phyloP scores from a whole-genome alignment of 352 stramenopile species.

The Pythium graminicola region DNA sequence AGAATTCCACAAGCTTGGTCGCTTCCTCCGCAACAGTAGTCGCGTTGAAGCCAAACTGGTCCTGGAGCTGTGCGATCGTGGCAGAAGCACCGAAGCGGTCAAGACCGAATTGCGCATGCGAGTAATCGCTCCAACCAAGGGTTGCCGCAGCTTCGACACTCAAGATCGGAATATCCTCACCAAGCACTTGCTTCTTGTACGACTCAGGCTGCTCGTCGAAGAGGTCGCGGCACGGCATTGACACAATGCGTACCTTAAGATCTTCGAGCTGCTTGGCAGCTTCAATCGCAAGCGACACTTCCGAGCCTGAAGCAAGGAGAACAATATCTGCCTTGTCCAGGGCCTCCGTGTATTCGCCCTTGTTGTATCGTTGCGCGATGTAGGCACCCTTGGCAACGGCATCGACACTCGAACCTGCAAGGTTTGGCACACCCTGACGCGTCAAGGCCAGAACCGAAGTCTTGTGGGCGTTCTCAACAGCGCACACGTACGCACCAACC shows the following conservation, averaged over 20 bases:
- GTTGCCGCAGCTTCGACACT: slow-evolving; percentile 93
- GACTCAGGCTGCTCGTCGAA: slow-evolving; percentile 94
- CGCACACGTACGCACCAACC: slow-evolving; percentile 91
- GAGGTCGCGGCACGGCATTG: slow-evolving; percentile 96
- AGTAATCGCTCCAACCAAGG: slow-evolving; percentile 95
- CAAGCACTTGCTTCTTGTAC: slow-evolving; percentile 96
- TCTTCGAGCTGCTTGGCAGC: slow-evolving; percentile 87
- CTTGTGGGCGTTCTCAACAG: slow-evolving; percentile 74
- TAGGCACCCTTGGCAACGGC: slow-evolving; percentile 90
- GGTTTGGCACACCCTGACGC: slow-evolving; percentile 86
- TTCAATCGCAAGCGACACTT: slow-evolving; percentile 94
- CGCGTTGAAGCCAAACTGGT: slow-evolving; percentile 94
- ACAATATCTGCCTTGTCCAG: slow-evolving; percentile 87
- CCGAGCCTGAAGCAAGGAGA: slow-evolving; percentile 91
- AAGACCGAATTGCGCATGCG: slow-evolving; percentile 90
- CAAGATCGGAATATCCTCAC: slow-evolving; percentile 92
- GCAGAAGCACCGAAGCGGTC: slow-evolving; percentile 86
- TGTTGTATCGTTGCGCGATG: slow-evolving; percentile 68
- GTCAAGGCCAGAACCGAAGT: slow-evolving; percentile 93
- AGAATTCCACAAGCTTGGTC: slow-evolving; percentile 91
- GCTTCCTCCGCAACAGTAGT: slow-evolving; percentile 92
- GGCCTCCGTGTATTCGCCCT: slow-evolving; percentile 68
- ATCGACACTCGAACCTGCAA: slow-evolving; percentile 86
- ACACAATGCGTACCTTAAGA: slow-evolving; percentile 92
- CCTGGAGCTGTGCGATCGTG: slow-evolving; percentile 86